A percentile compares a stretch with the other conserved stretches of the same genome.
phyloP scores from a whole-genome alignment of 108 stramenopile genomes.

The Parietichytrium sp. region DNA sequence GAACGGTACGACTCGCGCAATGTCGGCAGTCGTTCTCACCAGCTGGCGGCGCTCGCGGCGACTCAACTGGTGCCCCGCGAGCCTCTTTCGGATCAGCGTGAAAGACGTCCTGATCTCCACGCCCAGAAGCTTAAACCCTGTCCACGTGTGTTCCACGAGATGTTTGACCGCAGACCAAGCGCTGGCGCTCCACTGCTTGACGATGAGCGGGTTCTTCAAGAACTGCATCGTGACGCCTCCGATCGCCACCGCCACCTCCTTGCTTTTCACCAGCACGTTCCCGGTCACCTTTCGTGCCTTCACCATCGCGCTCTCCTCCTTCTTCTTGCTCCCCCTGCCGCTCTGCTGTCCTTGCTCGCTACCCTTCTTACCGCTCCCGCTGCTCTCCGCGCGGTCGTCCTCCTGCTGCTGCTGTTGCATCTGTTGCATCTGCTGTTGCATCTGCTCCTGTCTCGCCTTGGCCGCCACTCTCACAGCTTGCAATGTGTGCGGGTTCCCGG shows the following conservation, averaged over 20 bases:
- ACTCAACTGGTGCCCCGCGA: constrained; percentile 79
- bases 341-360: no score
- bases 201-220: constrained; percentile 18
- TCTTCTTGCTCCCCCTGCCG: no score
- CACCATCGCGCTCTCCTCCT: no score
- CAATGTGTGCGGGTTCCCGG: no score
- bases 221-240: constrained; percentile 4
- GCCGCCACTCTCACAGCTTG: no score
- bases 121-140: constrained; percentile 88
- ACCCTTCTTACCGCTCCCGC: no score
- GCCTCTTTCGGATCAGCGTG: constrained; percentile 70
- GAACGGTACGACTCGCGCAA: constrained; percentile 94
- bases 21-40: constrained; percentile 85
- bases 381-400: no score
- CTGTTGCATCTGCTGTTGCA: no score
- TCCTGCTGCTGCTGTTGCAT: no score
- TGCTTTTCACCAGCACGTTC: no score
- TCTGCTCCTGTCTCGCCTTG: no score
- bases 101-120: constrained; percentile 83
- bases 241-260: background rate
- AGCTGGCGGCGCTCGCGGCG: constrained; percentile 93
- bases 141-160: constrained; percentile 88
- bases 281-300: no score
- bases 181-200: background rate
- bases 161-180: constrained; percentile 55